Percentiles rank a stretch among this genome's conserved stretches.
Evolutionary conservation across 2,329 filamentous ascomycete genomes (phyloP).

Genomic region (Colletotrichum sp.): DNA sequence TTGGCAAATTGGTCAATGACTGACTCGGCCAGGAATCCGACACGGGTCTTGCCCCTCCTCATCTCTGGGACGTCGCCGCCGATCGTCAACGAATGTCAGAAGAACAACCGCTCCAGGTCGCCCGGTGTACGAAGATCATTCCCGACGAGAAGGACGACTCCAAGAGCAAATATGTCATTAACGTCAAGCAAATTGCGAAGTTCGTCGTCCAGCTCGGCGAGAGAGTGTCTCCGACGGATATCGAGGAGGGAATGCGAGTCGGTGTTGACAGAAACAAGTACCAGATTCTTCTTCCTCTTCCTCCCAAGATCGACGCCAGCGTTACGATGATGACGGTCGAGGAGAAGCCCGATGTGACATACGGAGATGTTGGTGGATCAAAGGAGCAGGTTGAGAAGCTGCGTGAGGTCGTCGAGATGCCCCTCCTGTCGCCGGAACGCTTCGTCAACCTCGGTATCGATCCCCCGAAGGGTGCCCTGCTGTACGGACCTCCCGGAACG

Average conservation of each 20-base stretch:
- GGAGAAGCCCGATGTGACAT: slow-evolving; percentile 99
- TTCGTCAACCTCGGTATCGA: slow-evolving; percentile 99
- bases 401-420: slow-evolving; percentile 98
- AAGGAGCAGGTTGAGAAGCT: slow-evolving; percentile 99
- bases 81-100: slow-evolving; percentile 98
- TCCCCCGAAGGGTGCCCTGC: slow-evolving; percentile 93
- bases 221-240: slow-evolving; percentile 96
- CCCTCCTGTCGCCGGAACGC: slow-evolving; percentile 90
- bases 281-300: slow-evolving; percentile 94
- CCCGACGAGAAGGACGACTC: slow-evolving; percentile 93
- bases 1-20: slow-evolving; percentile 1
- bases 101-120: slow-evolving; percentile 96
- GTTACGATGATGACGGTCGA: slow-evolving; percentile 99
- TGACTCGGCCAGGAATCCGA: slow-evolving; percentile 79
- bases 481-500: slow-evolving; percentile 97
- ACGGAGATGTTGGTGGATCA: slow-evolving; percentile 97
- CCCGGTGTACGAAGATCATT: slow-evolving; percentile 98
- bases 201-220: slow-evolving; percentile 98
- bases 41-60: slow-evolving; percentile 95
- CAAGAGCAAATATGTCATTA: slow-evolving; percentile 99
- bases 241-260: slow-evolving; percentile 98
- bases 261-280: slow-evolving; percentile 99
- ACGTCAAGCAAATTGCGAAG: slow-evolving; percentile 99
- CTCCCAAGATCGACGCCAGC: slow-evolving; percentile 97
- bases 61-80: slow-evolving; percentile 98